Conservation (phyloP, 306 rosid species). For the Carpinus viminea region DNA sequence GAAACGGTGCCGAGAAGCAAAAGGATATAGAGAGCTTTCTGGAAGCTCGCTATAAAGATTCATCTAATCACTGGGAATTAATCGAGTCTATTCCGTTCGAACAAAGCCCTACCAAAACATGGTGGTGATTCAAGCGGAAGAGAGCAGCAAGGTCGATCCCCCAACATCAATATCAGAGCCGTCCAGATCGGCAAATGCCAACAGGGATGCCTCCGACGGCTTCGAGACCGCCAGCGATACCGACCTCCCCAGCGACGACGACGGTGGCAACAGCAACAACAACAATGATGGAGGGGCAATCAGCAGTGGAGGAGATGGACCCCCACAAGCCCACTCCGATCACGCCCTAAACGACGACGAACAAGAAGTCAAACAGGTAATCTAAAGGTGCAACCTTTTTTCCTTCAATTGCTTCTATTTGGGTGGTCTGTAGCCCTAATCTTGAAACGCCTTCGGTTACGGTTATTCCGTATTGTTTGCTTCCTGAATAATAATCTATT, state of each 20-base stretch:
- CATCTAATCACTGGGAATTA: no score
- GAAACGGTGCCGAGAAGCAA: background rate
- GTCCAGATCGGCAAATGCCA: conserved; percentile 11
- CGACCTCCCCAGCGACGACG: conserved; percentile 39
- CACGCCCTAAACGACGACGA: conserved; percentile 30
- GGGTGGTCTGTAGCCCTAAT: background rate
- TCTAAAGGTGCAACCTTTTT: background rate
- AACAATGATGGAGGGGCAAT: background rate
- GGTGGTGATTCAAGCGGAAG: conserved; percentile 28
- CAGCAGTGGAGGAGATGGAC: background rate
- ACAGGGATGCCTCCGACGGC: conserved; percentile 41
- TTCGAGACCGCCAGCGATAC: conserved; percentile 66
- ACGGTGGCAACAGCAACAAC: conserved; percentile 19
- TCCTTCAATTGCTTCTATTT: background rate
- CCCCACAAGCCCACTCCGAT: background rate
- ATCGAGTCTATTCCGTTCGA: no score
- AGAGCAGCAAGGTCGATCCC: conserved; percentile 16
- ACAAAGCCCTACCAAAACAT: background rate
- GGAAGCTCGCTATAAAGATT: background rate
- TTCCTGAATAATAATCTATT: background rate
- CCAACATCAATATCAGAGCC: conserved; percentile 12
- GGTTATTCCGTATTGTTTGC: no score
- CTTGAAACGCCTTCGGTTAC: no score
- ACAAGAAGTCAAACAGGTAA: conserved; percentile 25
- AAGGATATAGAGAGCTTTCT: background rate